Base-by-base conservation (phyloP, 139 green algal genomes). In the Haematococcus lacustris region DNA sequence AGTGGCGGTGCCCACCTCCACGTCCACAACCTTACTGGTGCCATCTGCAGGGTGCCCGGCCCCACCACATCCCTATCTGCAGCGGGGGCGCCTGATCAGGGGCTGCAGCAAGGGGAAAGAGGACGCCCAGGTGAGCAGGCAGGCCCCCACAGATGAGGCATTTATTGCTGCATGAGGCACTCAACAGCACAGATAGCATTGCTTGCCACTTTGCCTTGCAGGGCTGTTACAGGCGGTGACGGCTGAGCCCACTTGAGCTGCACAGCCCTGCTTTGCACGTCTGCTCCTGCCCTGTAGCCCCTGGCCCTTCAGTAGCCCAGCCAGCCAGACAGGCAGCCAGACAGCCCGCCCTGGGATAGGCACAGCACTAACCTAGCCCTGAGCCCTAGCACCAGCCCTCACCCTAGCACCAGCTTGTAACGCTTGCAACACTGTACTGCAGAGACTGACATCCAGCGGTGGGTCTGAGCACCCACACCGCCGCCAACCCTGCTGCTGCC, bases 11-110 rank as follows among this genome's bases (percentile, higher is more conserved):
- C 88, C 90, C 4, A 81, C 92, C 65, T 94, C 88, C 7, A 93
- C 40, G 76, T 96, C 91, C 66, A 89, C 78, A 21, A 87, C 53
- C 68, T 91, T 93, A 41, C 88, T 74, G 3, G 79, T 91, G 71
- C 92, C 89, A 50, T 95, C 91, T 32, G 86, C 35, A 84, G 0
- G 81, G 81, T 68, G 25, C 81, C 81, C 7, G 74, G 59, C 6
- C 59, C 74, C 68, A 28, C 37, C 30, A 53, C 38, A 23, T 53
- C 25, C 3, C 38, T 2, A 35, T 33, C 13, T 7, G 23, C 34
- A 7, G n/a, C n/a, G n/a, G n/a, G n/a, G n/a, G n/a, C 21, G 37
- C 64, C 37, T 21, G 37, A 34, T 43, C 5, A 43, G 37, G 5
- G 25, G 38, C 17, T n/a, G 13, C 17, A 57, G 17, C 13, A 57